phyloP scores from a whole-genome alignment of 1,284 basidiomycete genomes.

The Trichosporon sp. region DNA sequence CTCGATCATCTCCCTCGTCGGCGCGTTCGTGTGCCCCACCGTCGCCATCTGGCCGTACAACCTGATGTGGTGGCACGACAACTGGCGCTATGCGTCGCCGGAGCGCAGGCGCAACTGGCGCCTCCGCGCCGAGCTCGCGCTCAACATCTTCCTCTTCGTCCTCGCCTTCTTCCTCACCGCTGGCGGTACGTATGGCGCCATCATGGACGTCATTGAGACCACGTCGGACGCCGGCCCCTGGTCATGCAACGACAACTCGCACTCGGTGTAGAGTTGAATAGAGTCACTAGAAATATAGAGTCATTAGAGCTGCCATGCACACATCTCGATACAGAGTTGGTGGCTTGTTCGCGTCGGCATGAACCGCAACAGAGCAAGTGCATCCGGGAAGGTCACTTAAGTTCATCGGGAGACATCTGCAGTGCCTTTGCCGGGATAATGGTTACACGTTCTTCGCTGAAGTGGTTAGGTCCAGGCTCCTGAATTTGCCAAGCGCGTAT shows the following conservation, averaged over 20 bases:
- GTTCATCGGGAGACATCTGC: no score
- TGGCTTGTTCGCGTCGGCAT: no score
- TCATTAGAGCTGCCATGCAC: neutral
- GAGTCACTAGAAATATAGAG: neutral
- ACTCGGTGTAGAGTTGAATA: neutral
- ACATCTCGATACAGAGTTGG: neutral
- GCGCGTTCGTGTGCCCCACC: conserved; percentile 23
- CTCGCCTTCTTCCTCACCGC: conserved; percentile 40
- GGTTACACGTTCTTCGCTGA: no score
- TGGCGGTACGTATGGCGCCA: conserved; percentile 20
- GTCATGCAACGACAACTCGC: conserved; percentile 39
- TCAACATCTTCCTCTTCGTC: conserved; percentile 41
- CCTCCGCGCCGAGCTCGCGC: conserved; percentile 15
- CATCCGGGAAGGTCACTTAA: no score
- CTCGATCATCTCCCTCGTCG: conserved; percentile 24
- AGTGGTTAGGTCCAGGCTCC: no score
- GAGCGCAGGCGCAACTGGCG: conserved; percentile 8
- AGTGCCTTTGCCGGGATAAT: no score
- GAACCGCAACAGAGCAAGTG: no score
- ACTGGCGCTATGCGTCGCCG: conserved; percentile 9
- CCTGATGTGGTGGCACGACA: conserved; percentile 29
- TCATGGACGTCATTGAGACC: conserved; percentile 32
- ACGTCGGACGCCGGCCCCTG: conserved; percentile 34
- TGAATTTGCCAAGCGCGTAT: no score
- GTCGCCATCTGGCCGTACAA: conserved; percentile 21